Conservation (phyloP, 805 yeast species). For the Scheffersomyces stipitis region DNA sequence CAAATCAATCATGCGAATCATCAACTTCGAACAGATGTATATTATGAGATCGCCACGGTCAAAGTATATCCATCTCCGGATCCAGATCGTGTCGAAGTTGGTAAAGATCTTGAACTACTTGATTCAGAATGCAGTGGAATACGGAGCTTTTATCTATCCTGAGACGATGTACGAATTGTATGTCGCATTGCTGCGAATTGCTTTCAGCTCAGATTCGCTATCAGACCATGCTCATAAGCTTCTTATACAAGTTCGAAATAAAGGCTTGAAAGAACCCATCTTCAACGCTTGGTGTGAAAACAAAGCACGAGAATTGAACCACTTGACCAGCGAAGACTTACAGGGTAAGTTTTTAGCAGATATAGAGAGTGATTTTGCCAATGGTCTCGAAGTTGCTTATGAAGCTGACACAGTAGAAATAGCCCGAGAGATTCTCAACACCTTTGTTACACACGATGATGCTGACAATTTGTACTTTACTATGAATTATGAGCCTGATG, state of each 20-base stretch:
- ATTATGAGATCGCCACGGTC: constrained; percentile 48
- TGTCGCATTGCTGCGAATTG: constrained; percentile 52
- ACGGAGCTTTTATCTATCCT: constrained; percentile 35
- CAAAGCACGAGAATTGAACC: constrained; percentile 38
- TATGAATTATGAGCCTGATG: constrained; percentile 47
- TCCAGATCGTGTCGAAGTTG: constrained; percentile 40
- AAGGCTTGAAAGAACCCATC: constrained; percentile 27
- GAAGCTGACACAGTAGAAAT: constrained; percentile 63
- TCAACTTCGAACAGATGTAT: constrained; percentile 50
- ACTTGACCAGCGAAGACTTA: constrained; percentile 14
- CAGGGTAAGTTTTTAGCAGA: constrained; percentile 24
- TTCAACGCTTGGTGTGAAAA: constrained; percentile 48
- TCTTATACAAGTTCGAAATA: constrained; percentile 31
- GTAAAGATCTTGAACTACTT: constrained; percentile 41
- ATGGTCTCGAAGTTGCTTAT: constrained; percentile 64
- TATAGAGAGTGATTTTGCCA: constrained; percentile 46
- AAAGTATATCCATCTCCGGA: constrained; percentile 31
- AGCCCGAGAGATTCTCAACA: constrained; percentile 69
- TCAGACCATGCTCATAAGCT: constrained; percentile 37
- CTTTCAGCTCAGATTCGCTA: constrained; percentile 48
- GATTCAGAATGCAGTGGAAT: constrained; percentile 29
- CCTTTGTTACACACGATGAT: constrained; percentile 70
- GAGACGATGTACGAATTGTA: constrained; percentile 47
- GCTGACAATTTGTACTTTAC: constrained; percentile 72
- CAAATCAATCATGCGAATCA: constrained; percentile 39